Base-by-base conservation (phyloP, 75 land plant genomes). In the Pseudotsuga menziesii region DNA sequence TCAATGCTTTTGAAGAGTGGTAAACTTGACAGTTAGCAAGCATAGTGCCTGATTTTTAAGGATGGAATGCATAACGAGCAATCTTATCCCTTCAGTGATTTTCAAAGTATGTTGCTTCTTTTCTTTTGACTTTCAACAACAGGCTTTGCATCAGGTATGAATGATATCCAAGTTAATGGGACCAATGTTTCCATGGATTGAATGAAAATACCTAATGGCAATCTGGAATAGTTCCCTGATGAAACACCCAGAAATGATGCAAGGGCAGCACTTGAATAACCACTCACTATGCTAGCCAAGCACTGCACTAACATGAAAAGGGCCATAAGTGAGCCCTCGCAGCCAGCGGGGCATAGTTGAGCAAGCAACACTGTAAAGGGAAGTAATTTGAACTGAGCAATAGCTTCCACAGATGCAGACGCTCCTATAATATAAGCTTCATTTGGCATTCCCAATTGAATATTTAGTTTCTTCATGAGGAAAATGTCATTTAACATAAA, bases 331-430 rank as follows among this genome's bases (percentile, higher is more conserved):
- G 98, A 94, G 36, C 91, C 95, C 64, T 94, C 95, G 74, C 87
- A 84, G 8, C 95, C 98, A 14, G 81, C 62, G 0, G 93, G 98
- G 48, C 95, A 87, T 44, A 87, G 77, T 58, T 80, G 82, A n/a
- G 98, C 90, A 13, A 94, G 66, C 13, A 92, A 88, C 22, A 94
- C 87, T 2, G 80, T 35, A 75, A 94, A 92, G 6, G 98, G 98
- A 23, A 94, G 59, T 12, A 85, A 74, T 82, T 94, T 92, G 36
- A 94, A 92, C 74, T 90, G 92, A 39, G 89, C 91, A 70, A 90
- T 56, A n/a, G 91, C 92, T 79, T 94, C 98, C 27, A 90, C 94
- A 36, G 92, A 74, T 8, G 95, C 91, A 22, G 98, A 90, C 12
- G 90, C 81, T 27, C 92, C 94, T 20, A 92, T 83, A 22, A 88